Evolutionary conservation across 2,329 filamentous ascomycete genomes (phyloP).

Genomic region (Sarocladium strictum): DNA sequence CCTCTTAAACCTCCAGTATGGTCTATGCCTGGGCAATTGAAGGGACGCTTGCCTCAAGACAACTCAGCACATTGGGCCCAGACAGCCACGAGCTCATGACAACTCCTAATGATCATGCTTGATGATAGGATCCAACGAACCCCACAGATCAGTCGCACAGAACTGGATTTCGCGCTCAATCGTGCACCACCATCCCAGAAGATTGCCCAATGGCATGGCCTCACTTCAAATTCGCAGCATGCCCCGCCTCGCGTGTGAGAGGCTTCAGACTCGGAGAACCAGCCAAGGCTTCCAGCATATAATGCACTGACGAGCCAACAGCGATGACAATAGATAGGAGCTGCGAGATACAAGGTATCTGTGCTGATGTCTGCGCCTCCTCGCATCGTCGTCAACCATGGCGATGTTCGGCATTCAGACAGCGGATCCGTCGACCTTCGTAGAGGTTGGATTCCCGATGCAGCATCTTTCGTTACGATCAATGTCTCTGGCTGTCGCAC

Average conservation of each 20-base stretch:
- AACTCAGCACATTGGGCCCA: no score
- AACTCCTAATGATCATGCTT: not conserved
- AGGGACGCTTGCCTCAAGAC: not conserved
- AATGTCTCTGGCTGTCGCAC: not conserved
- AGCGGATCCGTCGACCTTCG: not conserved
- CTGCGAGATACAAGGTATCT: no score
- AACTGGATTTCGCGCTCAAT: not conserved
- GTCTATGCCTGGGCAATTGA: not conserved
- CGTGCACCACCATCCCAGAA: not conserved
- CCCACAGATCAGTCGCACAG: constrained; percentile 4
- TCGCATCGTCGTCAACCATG: not conserved
- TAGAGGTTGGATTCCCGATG: not conserved
- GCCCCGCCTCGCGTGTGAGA: not conserved
- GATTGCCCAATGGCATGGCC: not conserved
- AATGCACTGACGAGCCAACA: no score
- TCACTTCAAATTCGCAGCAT: not conserved
- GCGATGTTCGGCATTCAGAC: not conserved
- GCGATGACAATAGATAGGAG: no score
- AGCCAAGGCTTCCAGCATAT: no score
- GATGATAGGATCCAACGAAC: not conserved
- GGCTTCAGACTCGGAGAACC: not conserved
- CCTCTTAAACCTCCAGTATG: not conserved
- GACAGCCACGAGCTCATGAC: no score
- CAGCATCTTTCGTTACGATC: not conserved
- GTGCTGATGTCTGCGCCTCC: not conserved